A percentile compares a stretch with the other conserved stretches of the same genome.
These are phyloP conservation scores for Trichoderma reesei DNA, from an alignment of 495 filamentous ascomycete species.

Conservation along the genomic window DNA sequence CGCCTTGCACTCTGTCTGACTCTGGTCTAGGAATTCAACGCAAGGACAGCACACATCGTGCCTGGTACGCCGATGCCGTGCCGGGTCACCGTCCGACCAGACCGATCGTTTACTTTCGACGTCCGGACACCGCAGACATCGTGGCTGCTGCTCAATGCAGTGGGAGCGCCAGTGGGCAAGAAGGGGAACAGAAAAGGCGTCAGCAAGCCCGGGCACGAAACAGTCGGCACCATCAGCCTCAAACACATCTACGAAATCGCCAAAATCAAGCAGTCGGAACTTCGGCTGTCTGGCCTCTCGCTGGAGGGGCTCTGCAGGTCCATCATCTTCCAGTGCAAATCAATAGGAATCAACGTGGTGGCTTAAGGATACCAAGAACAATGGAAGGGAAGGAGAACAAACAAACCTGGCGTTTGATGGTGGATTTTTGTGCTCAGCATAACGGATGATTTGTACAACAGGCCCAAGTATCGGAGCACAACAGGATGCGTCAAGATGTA, in stretches of 20 bases:
- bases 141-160: slow-evolving; percentile 77
- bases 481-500: not conserved
- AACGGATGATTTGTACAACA: not conserved
- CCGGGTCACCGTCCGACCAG: slow-evolving; percentile 82
- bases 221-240: slow-evolving; percentile 69
- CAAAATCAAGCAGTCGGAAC: slow-evolving; percentile 84
- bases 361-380: slow-evolving; percentile 34
- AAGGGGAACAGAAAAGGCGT: slow-evolving; percentile 74
- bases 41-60: slow-evolving; percentile 76
- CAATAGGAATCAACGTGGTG: slow-evolving; percentile 73
- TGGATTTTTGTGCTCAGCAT: not conserved
- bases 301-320: slow-evolving; percentile 75
- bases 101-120: slow-evolving; percentile 89
- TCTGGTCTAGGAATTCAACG: slow-evolving; percentile 82
- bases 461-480: not conserved
- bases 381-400: not conserved
- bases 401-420: not conserved
- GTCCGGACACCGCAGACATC: slow-evolving; percentile 87
- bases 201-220: slow-evolving; percentile 66
- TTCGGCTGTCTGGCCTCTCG: slow-evolving; percentile 66
- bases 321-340: slow-evolving; percentile 80
- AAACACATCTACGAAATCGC: slow-evolving; percentile 99
- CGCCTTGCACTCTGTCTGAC: not conserved
- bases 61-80: slow-evolving; percentile 81
- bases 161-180: slow-evolving; percentile 56